Base-by-base conservation (phyloP, 192 early-diverging fungal species). In the Diversispora epigaea region DNA sequence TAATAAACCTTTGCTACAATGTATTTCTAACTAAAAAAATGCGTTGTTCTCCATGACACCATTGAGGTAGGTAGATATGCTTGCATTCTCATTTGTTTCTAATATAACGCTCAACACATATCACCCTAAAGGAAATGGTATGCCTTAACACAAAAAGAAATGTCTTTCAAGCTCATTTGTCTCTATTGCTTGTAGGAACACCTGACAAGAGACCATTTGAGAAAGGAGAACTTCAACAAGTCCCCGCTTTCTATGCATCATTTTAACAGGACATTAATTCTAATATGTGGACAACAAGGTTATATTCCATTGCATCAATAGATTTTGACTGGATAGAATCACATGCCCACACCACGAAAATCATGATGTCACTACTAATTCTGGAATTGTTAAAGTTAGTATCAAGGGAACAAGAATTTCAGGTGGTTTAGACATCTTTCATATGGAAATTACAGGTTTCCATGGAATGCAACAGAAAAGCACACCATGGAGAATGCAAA, bases 321-420 rank as follows among this genome's bases (percentile, higher is more conserved):
- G 68, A 77, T 61, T 69, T 77, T 11, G 50, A 77, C 44, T 77
- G 67, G 76, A 70, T 77, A 11, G 55, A 77, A 77, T 70, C 56
- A 0, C 40, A 70, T n/a, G 76, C 44, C 0, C 67, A n/a, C 3
- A 32, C 54, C 22, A 68, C 54, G 8, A 71, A 77, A 77, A 46
- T 70, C 12, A 69, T 60, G 68, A 76, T 56, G 46, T 76, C 66
- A 43, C 75, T 10, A 76, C 22, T 0, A 76, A 64, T 40, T 76
- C 75, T 10, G 66, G 75, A 19, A 47, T 50, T 63, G 25, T 57
- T 7, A 0, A 25, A 40, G 49, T 67, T 14, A 64, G 68, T 4
- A 15, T 47, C 39, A 55, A 67, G 47, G 68, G n/a, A 65, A 76
- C 17, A 1, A 54, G 49, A 54, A 9, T 19, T 1, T 76, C 19